phyloP scores from a whole-genome alignment of 2,329 filamentous ascomycete genomes.

The Paraphaeosphaeria minitans region DNA sequence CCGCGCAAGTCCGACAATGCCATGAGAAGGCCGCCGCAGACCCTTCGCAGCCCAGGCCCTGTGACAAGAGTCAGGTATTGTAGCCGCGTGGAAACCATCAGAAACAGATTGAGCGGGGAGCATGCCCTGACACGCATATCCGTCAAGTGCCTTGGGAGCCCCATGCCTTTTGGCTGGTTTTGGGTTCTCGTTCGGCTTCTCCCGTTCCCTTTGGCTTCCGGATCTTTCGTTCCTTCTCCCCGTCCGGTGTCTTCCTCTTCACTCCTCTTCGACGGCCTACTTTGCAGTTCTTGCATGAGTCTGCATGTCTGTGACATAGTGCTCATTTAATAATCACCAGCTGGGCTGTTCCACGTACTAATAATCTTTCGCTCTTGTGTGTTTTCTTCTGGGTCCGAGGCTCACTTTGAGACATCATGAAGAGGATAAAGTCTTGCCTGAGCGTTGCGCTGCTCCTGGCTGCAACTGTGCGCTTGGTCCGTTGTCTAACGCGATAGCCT shows the following conservation, averaged over 20 bases:
- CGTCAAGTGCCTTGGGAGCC: slow-evolving; percentile 38
- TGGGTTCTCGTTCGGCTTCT: slow-evolving; percentile 38
- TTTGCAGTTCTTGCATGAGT: slow-evolving; percentile 43
- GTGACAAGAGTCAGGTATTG: slow-evolving; percentile 30
- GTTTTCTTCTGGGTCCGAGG: slow-evolving; percentile 3
- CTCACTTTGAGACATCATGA: slow-evolving; percentile 28
- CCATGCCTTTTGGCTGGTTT: slow-evolving; percentile 35
- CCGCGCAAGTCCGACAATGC: slow-evolving; percentile 32
- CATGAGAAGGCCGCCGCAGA: slow-evolving; percentile 23
- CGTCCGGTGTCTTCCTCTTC: slow-evolving; percentile 19
- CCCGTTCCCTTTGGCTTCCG: slow-evolving; percentile 33
- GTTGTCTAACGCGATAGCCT: background rate
- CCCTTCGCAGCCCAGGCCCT: slow-evolving; percentile 26
- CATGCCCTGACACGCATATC: slow-evolving; percentile 20
- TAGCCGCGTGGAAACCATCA: slow-evolving; percentile 38
- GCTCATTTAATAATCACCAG: slow-evolving; percentile 33
- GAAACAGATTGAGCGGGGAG: slow-evolving; percentile 38
- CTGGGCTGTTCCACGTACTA: slow-evolving; percentile 44
- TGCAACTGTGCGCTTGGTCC: slow-evolving; percentile 32
- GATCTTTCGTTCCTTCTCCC: slow-evolving; percentile 18
- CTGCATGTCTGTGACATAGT: slow-evolving; percentile 41
- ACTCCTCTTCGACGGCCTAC: slow-evolving; percentile 38
- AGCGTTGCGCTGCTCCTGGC: slow-evolving; percentile 36
- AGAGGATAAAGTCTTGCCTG: slow-evolving; percentile 32
- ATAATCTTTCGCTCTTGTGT: slow-evolving; percentile 20